Evolutionary conservation across 176 grass and related monocot species (phyloP).

Genomic region (Coix lacrymajobi): DNA sequence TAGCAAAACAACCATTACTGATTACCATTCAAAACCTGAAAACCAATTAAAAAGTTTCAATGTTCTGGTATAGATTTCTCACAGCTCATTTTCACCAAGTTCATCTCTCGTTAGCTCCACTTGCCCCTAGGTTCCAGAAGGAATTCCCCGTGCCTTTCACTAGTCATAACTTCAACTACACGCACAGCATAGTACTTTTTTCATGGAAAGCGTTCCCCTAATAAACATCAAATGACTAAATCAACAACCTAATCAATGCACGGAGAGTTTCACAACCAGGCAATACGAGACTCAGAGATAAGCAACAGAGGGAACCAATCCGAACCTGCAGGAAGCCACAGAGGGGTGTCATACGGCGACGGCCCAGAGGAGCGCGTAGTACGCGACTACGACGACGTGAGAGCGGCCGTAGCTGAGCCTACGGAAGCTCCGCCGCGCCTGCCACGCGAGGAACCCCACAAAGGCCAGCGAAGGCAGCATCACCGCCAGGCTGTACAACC

Average conservation of each 20-base stretch:
- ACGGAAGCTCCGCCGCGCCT: conserved; percentile 68
- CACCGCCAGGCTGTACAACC: conserved; percentile 65
- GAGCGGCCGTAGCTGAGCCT: conserved; percentile 78
- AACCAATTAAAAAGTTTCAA: not conserved
- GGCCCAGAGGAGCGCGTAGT: conserved; percentile 82
- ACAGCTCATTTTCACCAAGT: not conserved
- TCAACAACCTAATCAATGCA: not conserved
- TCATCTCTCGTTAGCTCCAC: not conserved
- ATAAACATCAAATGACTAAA: not conserved
- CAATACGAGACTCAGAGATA: not conserved
- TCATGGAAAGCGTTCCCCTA: not conserved
- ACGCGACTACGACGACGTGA: conserved; percentile 78
- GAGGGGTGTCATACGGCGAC: conserved; percentile 69
- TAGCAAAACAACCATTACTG: not conserved
- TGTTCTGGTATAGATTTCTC: not conserved
- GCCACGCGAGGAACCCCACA: conserved; percentile 76
- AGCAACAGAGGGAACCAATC: not conserved
- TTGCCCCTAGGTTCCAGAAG: not conserved
- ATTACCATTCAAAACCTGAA: not conserved
- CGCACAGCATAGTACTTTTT: not conserved
- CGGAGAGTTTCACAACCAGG: not conserved
- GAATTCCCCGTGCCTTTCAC: not conserved
- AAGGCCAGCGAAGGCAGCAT: conserved; percentile 75
- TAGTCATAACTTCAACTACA: not conserved
- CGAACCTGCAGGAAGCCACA: conserved; percentile 89